Conservation (phyloP, 768 basidiomycete species). For the Boletus sp. region DNA sequence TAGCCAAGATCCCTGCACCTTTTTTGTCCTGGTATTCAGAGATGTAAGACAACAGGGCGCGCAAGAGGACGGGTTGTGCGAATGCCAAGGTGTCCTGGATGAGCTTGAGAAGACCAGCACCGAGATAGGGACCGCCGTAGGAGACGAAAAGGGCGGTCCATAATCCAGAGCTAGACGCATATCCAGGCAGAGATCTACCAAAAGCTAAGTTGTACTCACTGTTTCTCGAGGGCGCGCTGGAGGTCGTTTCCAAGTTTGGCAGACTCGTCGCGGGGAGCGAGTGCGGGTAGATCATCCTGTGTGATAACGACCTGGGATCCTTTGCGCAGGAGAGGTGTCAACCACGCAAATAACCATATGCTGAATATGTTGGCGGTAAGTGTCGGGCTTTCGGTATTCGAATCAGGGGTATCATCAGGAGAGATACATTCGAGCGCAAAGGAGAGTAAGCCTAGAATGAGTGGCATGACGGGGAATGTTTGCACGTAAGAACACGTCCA, state of each 20-base stretch:
- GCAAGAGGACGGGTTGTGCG: constrained; percentile 82
- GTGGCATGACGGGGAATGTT: constrained; percentile 30
- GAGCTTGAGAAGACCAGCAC: constrained; percentile 66
- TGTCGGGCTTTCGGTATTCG: constrained; percentile 60
- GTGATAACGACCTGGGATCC: constrained; percentile 66
- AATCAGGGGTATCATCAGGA: constrained; percentile 48
- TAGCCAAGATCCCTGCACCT: constrained; percentile 20
- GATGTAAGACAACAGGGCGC: constrained; percentile 77
- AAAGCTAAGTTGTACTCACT: constrained; percentile 42
- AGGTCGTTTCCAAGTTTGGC: constrained; percentile 62
- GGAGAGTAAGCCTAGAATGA: constrained; percentile 47
- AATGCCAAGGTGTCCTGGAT: constrained; percentile 79
- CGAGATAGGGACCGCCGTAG: constrained; percentile 73
- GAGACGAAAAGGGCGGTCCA: constrained; percentile 73
- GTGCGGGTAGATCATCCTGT: constrained; percentile 80
- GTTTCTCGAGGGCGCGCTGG: constrained; percentile 55
- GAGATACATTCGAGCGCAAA: constrained; percentile 70
- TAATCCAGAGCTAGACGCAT: constrained; percentile 48
- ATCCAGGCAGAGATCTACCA: not conserved
- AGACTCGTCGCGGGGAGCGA: constrained; percentile 67
- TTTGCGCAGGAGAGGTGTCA: constrained; percentile 75
- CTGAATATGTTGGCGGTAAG: constrained; percentile 80
- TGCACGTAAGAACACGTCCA: constrained; percentile 59
- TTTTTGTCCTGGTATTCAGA: constrained; percentile 63
- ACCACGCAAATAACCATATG: constrained; percentile 82